These are phyloP conservation scores for Salix koriyanagi DNA, from an alignment of 345 rosid species.

Conservation along the genomic window DNA sequence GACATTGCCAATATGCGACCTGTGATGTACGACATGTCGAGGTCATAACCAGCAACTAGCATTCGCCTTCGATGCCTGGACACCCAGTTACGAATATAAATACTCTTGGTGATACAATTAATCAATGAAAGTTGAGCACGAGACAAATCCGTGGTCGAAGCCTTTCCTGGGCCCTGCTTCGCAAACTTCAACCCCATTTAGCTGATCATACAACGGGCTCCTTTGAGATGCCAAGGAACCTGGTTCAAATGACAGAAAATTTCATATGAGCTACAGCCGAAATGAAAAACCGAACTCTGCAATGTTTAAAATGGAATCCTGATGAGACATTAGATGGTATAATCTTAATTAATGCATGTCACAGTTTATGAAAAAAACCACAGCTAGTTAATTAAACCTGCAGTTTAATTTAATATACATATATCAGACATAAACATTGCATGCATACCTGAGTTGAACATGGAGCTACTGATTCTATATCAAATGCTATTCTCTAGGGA, in stretches of 20 bases:
- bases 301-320: neutral
- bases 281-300: neutral
- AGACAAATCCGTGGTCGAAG: slow-evolving; percentile 15
- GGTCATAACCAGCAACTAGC: slow-evolving; percentile 80
- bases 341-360: no score
- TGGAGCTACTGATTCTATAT: slow-evolving; percentile 31
- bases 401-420: no score
- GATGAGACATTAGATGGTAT: neutral
- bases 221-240: neutral
- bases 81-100: slow-evolving; percentile 69
- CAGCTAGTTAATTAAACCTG: neutral
- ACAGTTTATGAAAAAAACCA: neutral
- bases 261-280: neutral
- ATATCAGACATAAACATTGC: neutral
- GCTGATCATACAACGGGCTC: neutral
- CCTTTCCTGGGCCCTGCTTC: slow-evolving; percentile 36
- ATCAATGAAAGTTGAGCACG: slow-evolving; percentile 38
- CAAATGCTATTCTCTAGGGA: slow-evolving; percentile 28
- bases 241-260: neutral
- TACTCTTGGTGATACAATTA: slow-evolving; percentile 48
- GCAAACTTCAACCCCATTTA: slow-evolving; percentile 71
- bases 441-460: slow-evolving; percentile 35
- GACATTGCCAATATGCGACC: slow-evolving; percentile 79
- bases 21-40: slow-evolving; percentile 90
- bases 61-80: slow-evolving; percentile 79